Base-by-base conservation (phyloP, 169 alveolate genomes). In the Cystoisospora suis region DNA sequence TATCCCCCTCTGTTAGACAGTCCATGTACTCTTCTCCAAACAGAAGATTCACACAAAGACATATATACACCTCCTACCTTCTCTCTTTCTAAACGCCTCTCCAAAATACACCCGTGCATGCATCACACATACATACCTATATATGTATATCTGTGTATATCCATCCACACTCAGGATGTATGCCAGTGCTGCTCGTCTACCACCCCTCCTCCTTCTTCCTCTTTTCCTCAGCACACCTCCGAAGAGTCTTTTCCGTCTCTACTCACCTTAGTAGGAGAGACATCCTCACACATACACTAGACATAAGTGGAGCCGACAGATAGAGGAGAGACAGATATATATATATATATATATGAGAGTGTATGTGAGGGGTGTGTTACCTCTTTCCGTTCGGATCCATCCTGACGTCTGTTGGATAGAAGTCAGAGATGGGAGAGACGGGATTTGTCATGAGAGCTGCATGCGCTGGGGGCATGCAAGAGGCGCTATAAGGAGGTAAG, bases 401-500 rank as follows among this genome's bases (percentile, higher is more conserved):
- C n/a, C 90, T 59, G 89, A 96, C 95, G 80, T 95, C 95, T 6
- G 53, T 75, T 0, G 98, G 98, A 83, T 97, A 97, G 91, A 97
- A 97, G 90, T 96, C 98, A 42, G 93, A 93, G 45, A 97, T 80
- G 29, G 93, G 80, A 23, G 91, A 93, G 12, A 70, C 61, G 0
- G 95, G 94, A 4, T 91, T 88, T 5, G 85, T 75, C 91, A 95
- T 75, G 15, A 95, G 87, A 53, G 23, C 49, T 40, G 70, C 77
- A 29, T 56, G 75, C 86, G 75, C 87, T 44, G 15, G 61, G 47
- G 94, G 94, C 46, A 91, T 17, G 75, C 83, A 87, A 0, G 46
- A 27, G 44, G 87, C 80, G 45, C 99, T 96, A 91, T 97, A 91
- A 23, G 98, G 98, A 17, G 99, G 99, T 79, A 99, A 95, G 70